Conservation (phyloP, 257 asterid genomes). For the Anisodus acutangulus region DNA sequence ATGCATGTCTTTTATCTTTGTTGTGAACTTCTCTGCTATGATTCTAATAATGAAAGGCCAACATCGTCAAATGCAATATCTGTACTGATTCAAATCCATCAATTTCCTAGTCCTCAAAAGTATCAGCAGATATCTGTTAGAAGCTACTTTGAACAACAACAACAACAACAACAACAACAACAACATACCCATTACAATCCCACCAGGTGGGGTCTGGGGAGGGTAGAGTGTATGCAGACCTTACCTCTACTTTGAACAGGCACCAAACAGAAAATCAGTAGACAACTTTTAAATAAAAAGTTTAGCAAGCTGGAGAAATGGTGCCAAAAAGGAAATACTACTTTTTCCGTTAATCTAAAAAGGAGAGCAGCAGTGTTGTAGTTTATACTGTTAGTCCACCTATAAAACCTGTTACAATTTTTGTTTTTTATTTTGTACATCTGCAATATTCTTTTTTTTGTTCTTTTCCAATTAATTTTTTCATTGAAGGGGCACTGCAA, state of each 20-base stretch:
- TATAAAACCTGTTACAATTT: not conserved
- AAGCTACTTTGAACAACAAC: not conserved
- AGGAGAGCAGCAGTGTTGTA: not conserved
- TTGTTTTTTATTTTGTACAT: not conserved
- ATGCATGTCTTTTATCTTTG: slow-evolving; percentile 7
- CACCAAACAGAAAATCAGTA: slow-evolving; percentile 20
- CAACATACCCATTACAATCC: no score
- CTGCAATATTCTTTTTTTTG: not conserved
- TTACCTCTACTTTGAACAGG: not conserved
- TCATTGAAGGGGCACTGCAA: not conserved
- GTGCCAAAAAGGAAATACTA: not conserved
- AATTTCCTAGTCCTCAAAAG: slow-evolving; percentile 21
- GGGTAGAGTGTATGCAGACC: no score
- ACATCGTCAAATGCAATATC: not conserved
- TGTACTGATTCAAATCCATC: slow-evolving; percentile 5
- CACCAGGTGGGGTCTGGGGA: no score
- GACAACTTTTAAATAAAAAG: not conserved
- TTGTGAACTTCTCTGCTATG: slow-evolving; percentile 16
- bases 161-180: no score
- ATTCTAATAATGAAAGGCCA: slow-evolving; percentile 8
- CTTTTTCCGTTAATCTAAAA: not conserved
- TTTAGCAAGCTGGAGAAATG: slow-evolving; percentile 22
- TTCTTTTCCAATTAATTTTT: no score
- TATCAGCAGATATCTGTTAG: not conserved
- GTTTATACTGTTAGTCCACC: not conserved